Percentiles rank a stretch among this genome's conserved stretches.
These are phyloP conservation scores for Amoeboaphelidium protococcarum DNA, from an alignment of 371 early-diverging fungal genomes.

Conservation along the genomic window DNA sequence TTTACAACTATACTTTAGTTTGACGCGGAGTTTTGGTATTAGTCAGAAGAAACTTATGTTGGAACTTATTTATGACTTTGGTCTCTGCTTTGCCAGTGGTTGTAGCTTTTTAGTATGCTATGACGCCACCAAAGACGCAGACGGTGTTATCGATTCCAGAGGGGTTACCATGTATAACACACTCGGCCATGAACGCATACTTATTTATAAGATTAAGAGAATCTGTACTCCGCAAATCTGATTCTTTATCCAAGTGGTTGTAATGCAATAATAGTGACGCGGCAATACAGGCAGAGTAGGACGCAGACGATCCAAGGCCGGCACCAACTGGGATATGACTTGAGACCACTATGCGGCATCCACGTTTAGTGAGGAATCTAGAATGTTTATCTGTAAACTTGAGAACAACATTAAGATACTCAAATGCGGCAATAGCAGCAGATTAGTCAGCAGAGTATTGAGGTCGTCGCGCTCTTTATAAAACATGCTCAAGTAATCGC, in stretches of 20 bases:
- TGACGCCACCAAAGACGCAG: conserved; percentile 36
- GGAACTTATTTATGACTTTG: not conserved
- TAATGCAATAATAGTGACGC: conserved; percentile 27
- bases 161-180: conserved; percentile 80
- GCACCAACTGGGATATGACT: conserved; percentile 76
- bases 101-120: not conserved
- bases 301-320: conserved; percentile 85
- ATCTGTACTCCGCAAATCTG: too few species aligned
- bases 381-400: too few species aligned
- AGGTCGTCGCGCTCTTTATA: too few species aligned
- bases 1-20: conserved; percentile 58
- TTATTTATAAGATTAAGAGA: conserved; percentile 34
- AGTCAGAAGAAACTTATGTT: conserved; percentile 30
- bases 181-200: conserved; percentile 70
- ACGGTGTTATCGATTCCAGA: conserved; percentile 85
- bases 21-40: conserved; percentile 68
- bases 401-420: too few species aligned
- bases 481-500: too few species aligned
- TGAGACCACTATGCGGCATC: conserved; percentile 19
- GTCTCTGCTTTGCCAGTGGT: not conserved
- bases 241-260: conserved; percentile 2
- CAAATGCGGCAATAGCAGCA: too few species aligned
- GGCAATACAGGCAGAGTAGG: conserved; percentile 53
- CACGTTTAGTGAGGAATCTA: not conserved
- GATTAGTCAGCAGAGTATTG: too few species aligned